Evolutionary conservation across 495 filamentous ascomycete species (phyloP), one percentile per base, ranked within the genome.

Genomic region (Ramalina peruviana): DNA sequence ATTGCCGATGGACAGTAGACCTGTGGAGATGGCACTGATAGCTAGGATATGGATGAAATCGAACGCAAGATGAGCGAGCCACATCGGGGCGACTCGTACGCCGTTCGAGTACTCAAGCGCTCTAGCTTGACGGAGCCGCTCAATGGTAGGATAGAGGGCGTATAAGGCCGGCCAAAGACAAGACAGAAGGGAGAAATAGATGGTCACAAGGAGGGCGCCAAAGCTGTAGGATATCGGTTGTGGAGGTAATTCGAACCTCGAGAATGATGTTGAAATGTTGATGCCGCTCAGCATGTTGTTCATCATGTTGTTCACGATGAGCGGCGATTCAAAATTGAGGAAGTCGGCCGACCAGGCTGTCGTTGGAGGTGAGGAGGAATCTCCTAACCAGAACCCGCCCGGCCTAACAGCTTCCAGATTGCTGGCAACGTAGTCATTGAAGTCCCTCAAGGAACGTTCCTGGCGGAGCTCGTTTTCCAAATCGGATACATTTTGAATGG

Each of bases 91-190:
- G 0, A 74, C 71, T 33, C 80, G 69, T 9, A 85, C 83, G 43
- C 85, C 85, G 59, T 88, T 90, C 39, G 81, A 86, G 63, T 88
- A 94, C 58, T 94, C 81, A 41, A 94, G 64, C 12, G 82, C 82
- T 27, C 87, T 72, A 23, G 92, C 82, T 47, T 86, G 80, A 3
- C 79, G 64, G 9, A 84, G 68, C 15, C 86, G 71, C 61, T 93
- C 87, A 5, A 82, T 59, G 3, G 84, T 89, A 17, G 85, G 83
- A 62, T 93, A 93, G n/a, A 93, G 71, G 3, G 81, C 78, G 58
- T 88, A 90, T 67, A 93, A 85, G 33, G 76, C 84, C 6, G 87
- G 86, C 60, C 79, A 90, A 0, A 78, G 76, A 19, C 75, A 69
- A 67, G 88, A 76, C 6, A 76, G 81, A 1, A 92, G 68, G 17